Percentiles rank a stretch among this genome's conserved stretches.
Conservation (phyloP, 176 grass and related monocot species). For the Hsuehochloa calcarea region DNA sequence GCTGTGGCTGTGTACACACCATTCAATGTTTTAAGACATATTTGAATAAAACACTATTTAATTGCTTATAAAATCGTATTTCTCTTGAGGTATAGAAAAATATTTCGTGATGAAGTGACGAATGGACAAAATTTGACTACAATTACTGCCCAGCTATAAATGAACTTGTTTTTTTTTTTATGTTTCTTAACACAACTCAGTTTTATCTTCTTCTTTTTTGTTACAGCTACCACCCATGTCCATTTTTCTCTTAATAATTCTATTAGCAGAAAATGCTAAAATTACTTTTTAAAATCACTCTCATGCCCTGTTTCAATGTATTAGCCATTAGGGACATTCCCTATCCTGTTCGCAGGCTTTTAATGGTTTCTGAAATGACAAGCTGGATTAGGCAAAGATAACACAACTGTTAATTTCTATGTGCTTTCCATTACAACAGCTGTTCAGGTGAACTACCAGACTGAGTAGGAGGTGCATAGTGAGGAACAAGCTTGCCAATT, state of each 20-base stretch:
- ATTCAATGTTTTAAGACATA: background rate
- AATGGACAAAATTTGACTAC: background rate
- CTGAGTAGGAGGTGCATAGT: background rate
- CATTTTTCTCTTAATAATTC: background rate
- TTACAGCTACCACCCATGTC: background rate
- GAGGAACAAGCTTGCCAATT: background rate
- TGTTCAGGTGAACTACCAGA: background rate
- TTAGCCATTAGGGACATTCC: background rate
- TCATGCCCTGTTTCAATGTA: background rate
- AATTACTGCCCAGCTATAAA: background rate
- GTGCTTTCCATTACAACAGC: background rate
- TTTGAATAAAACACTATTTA: conserved; percentile 2
- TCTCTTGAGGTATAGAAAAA: background rate
- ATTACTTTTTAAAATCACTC: background rate
- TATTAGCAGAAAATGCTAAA: background rate
- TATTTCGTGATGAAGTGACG: background rate
- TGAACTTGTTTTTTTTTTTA: conserved; percentile 1
- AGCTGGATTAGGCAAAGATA: conserved; percentile 1
- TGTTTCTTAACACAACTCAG: background rate
- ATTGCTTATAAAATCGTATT: background rate
- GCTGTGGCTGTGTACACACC: background rate
- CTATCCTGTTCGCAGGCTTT: background rate
- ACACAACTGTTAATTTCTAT: background rate
- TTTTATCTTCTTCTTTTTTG: background rate
- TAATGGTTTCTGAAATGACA: background rate